Base-by-base conservation (phyloP, 2,329 filamentous ascomycete species). In the Cladorrhinum sp. region DNA sequence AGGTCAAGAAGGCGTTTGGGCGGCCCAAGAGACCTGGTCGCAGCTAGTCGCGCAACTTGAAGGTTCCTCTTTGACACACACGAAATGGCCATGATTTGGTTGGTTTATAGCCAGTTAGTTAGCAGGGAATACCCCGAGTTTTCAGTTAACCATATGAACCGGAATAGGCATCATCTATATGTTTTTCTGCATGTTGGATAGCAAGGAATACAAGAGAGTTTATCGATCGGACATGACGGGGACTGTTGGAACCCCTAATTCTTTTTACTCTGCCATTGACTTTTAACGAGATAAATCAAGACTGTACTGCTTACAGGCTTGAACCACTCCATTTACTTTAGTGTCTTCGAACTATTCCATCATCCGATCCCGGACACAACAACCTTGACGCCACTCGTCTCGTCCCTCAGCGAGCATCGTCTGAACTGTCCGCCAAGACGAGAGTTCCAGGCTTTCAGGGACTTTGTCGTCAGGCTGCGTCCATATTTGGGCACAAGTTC, bases 1-100 rank as follows among this genome's bases (percentile, higher is more conserved):
- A 88, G 71, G 77, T 80, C 51, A 88, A 87, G 74, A 83, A 85
- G 72, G 85, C 81, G 0, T 95, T 95, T 75, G 87, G 84, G 69
- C 83, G 90, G 72, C 91, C 91, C 25, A 93, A 92, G 84, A 83
- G 90, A 69, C 91, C 91, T 4, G 91, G 91, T 38, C 80, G 88
- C 16, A 22, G 41, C 41, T 45, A 45, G 41, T 45, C 10, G 41
- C 41, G n/a, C 41, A 18, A 16, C n/a, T 16, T n/a, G 5, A 45
- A 45, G 18, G 4, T 45, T 7, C 8, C n/a, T 45, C 20, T 18
- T 5, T 45, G 36, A 41, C 16, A n/a, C 20, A 4, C 18, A 45
- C 18, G 20, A 18, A 12, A 22, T 4, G 41, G 41, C 10, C 5
- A 7, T 4, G 41, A 13, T 45, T 12, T 18, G n/a, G 18, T 45